Percentiles rank a stretch among this genome's conserved stretches.
phyloP scores from a whole-genome alignment of 331 rosid genomes.

The Pyrus hybrid region DNA sequence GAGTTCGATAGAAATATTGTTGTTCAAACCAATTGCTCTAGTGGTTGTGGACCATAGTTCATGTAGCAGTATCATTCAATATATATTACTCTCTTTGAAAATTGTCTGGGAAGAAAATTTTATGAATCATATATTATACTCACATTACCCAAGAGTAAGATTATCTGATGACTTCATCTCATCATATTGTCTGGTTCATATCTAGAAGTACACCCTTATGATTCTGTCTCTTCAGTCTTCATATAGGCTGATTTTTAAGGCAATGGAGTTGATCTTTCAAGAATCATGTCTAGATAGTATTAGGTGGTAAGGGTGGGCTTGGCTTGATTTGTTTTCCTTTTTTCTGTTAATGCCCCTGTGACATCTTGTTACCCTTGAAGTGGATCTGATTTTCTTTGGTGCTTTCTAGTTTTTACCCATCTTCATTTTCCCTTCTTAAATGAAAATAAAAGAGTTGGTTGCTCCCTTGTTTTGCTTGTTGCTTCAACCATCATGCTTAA shows the following conservation, averaged over 20 bases:
- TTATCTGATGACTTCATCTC: background rate
- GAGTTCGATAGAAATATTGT: background rate
- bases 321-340: background rate
- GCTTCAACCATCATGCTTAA: slow-evolving; percentile 8
- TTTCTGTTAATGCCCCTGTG: background rate
- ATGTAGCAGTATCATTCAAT: background rate
- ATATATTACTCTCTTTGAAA: background rate
- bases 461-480: background rate
- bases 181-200: background rate
- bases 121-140: background rate
- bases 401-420: background rate
- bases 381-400: background rate
- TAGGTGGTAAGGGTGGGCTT: background rate
- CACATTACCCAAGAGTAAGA: background rate
- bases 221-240: background rate
- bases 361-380: background rate
- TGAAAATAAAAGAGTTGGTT: background rate
- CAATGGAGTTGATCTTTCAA: background rate
- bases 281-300: background rate
- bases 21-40: background rate
- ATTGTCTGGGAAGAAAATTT: background rate
- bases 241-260: background rate
- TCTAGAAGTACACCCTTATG: background rate
- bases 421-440: background rate
- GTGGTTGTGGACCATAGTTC: background rate